Evolutionary conservation across 306 rosid genomes (phyloP).

Genomic region (Sphenostylis stenocarpa): DNA sequence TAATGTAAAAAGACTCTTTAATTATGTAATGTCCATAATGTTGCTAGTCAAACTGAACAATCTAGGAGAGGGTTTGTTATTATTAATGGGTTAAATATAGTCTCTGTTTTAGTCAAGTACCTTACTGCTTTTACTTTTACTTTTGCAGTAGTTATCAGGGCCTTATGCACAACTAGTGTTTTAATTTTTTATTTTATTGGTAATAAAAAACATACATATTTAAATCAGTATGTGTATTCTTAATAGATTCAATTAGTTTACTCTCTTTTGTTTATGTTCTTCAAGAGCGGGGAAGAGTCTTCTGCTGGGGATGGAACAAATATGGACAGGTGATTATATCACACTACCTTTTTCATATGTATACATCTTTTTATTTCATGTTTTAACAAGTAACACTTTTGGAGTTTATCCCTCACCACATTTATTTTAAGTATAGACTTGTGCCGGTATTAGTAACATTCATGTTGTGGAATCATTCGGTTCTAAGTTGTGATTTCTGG

Average conservation of each 20-base stretch:
- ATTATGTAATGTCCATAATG: not conserved
- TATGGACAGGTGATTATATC: slow-evolving; percentile 78
- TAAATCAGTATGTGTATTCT: not conserved
- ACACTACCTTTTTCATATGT: slow-evolving; percentile 9
- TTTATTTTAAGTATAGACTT: not conserved
- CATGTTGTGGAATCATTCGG: not conserved
- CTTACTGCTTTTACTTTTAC: not conserved
- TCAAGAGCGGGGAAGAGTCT: slow-evolving; percentile 72
- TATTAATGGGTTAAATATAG: not conserved
- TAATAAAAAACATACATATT: not conserved
- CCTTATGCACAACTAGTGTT: not conserved
- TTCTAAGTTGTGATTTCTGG: slow-evolving; percentile 33
- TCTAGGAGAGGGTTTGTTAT: not conserved
- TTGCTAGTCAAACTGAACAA: slow-evolving; percentile 12
- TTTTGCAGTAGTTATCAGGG: not conserved
- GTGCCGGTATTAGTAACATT: slow-evolving; percentile 1
- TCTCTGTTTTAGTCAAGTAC: not conserved
- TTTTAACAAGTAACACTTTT: not conserved
- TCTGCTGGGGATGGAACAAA: slow-evolving; percentile 99
- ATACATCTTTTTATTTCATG: not conserved
- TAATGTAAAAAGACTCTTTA: not conserved
- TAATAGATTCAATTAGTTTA: slow-evolving; percentile 1
- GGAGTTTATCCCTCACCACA: not conserved
- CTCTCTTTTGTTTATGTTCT: slow-evolving; percentile 29
- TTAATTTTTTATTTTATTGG: not conserved